Evolutionary conservation across 345 rosid species (phyloP), one percentile per base, ranked within the genome.

Genomic region (Cardamine resedifolia): DNA sequence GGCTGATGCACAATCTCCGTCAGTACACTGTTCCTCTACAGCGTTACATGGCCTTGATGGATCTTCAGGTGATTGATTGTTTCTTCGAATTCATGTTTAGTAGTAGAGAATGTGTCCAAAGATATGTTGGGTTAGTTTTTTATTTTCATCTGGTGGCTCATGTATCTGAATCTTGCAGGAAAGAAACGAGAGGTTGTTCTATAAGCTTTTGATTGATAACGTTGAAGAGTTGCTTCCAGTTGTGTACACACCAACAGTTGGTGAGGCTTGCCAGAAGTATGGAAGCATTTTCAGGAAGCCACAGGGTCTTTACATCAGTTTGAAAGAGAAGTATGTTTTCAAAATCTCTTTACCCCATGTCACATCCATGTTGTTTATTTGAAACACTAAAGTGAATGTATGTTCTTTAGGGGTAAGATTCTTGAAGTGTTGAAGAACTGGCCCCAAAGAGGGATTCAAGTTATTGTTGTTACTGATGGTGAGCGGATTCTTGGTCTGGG

Each of bases 201-300:
- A 91, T 78, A 95, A 91, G 89, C 96, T 95, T 62, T 81, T 95
- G 77, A 78, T 95, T 10, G 99, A 91, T 73, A 87, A 95, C 55
- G 99, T 95, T 14, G 96, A 95, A 85, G 99, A 95, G 74, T 81
- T 95, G 31, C 90, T 95, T 20, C 99, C 98, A 2, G 85, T 95
- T 64, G 99, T 95, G 65, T 95, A 95, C 83, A 95, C 99, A 57
- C 99, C 98, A 27, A 95, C 98, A 5, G 99, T 95, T 60, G 99
- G 97, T 8, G 99, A 95, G 80, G 99, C 98, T 80, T 95, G 99
- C 79, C 98, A 95, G 83, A 95, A 95, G 75, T 95, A 91, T 58
- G 98, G 99, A 1, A 91, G 94, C 82, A 91, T 95, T 60, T 95
- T 87, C 90, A 87, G 88, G 88, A 91, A 91, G 50, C 89, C 97